These are phyloP conservation scores for Fomitopsis serialis DNA, from an alignment of 768 basidiomycete genomes.

Conservation along the genomic window DNA sequence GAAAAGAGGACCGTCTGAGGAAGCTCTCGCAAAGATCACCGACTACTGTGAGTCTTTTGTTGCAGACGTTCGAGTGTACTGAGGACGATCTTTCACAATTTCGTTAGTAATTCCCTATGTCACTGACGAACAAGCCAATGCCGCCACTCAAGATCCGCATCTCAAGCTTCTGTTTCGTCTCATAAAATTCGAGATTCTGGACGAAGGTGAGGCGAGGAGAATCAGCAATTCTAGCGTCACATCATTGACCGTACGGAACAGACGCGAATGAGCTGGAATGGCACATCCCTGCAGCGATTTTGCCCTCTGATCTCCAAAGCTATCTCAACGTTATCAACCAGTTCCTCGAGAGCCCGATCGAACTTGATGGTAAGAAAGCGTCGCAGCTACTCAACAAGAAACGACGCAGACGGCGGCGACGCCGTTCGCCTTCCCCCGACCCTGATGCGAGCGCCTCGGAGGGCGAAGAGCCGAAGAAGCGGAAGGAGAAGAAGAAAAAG, in stretches of 20 bases:
- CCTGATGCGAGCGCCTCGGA: conserved; percentile 38
- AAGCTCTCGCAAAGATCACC: conserved; percentile 61
- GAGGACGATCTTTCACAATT: neutral
- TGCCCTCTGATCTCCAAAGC: conserved; percentile 61
- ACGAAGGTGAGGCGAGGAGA: neutral
- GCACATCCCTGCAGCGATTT: conserved; percentile 72
- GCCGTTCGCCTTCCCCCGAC: conserved; percentile 42
- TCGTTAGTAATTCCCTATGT: conserved; percentile 68
- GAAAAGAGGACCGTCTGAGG: conserved; percentile 50
- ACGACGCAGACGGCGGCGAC: conserved; percentile 41
- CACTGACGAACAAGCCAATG: conserved; percentile 68
- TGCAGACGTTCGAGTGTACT: neutral
- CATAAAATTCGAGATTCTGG: conserved; percentile 53
- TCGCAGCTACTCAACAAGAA: conserved; percentile 68
- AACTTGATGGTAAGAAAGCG: conserved; percentile 74
- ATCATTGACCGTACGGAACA: too few species aligned
- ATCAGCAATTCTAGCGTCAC: conserved; percentile 19
- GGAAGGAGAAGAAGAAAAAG: conserved; percentile 48
- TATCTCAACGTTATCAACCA: conserved; percentile 75
- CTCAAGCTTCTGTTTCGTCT: conserved; percentile 85
- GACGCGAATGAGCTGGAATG: conserved; percentile 76
- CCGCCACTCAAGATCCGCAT: conserved; percentile 70
- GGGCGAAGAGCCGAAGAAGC: conserved; percentile 31
- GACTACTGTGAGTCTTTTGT: conserved; percentile 60
- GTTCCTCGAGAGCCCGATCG: conserved; percentile 77